Percentiles rank a stretch among this genome's conserved stretches.
Evolutionary conservation across 768 basidiomycete species (phyloP).

Genomic region (Amanita jacksonii): DNA sequence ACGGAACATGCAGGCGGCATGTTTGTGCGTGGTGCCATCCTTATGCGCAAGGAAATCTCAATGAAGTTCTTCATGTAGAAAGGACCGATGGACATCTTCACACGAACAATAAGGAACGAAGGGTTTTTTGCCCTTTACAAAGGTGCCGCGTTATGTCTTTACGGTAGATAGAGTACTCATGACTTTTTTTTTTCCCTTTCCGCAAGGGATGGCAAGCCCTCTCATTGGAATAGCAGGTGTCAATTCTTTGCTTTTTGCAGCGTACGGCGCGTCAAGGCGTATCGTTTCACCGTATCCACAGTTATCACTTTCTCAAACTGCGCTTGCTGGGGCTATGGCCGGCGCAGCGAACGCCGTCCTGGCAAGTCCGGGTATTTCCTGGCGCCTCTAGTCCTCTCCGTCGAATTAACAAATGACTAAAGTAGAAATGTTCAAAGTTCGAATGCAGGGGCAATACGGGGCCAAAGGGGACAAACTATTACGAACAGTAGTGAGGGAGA

Average conservation of each 20-base stretch:
- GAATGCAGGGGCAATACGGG: slow-evolving; percentile 96
- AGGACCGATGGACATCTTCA: slow-evolving; percentile 88
- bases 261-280: slow-evolving; percentile 75
- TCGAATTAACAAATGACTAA: background rate
- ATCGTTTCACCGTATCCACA: slow-evolving; percentile 86
- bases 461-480: slow-evolving; percentile 69
- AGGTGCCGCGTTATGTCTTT: slow-evolving; percentile 34
- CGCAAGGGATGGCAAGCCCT: slow-evolving; percentile 80
- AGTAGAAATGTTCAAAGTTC: slow-evolving; percentile 99
- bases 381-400: background rate
- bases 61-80: slow-evolving; percentile 37
- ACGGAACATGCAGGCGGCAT: slow-evolving; percentile 49
- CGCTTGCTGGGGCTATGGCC: slow-evolving; percentile 84
- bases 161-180: background rate
- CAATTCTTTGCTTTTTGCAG: slow-evolving; percentile 90
- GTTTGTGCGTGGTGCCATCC: slow-evolving; percentile 52
- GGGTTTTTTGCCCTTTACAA: slow-evolving; percentile 94
- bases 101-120: slow-evolving; percentile 77
- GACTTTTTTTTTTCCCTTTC: background rate
- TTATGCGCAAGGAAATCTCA: slow-evolving; percentile 9
- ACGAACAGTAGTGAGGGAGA: slow-evolving; percentile 60
- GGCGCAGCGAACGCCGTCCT: slow-evolving; percentile 86
- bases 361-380: slow-evolving; percentile 69
- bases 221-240: slow-evolving; percentile 91
- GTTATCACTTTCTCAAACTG: slow-evolving; percentile 69